phyloP scores from a whole-genome alignment of 805 yeast species.

The Lipomyces yamanashiensis region DNA sequence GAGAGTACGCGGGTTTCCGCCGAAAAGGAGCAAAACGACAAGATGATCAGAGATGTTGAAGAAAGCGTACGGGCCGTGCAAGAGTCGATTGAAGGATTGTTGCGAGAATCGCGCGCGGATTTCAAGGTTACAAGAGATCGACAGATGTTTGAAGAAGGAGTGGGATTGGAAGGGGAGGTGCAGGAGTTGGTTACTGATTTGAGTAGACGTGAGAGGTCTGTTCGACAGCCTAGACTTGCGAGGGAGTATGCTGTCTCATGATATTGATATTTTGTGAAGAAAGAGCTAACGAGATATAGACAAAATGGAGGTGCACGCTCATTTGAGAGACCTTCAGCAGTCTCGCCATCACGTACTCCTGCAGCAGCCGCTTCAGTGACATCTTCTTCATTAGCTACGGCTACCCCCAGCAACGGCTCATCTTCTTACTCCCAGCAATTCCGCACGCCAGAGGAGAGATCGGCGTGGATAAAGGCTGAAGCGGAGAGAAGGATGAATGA shows the following conservation, averaged over 20 bases:
- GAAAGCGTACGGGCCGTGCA: slow-evolving; percentile 68
- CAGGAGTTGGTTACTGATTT: slow-evolving; percentile 63
- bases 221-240: neutral
- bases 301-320: neutral
- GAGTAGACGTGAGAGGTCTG: slow-evolving; percentile 33
- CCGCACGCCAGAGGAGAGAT: slow-evolving; percentile 64
- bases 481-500: slow-evolving; percentile 84
- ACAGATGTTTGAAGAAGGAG: slow-evolving; percentile 79
- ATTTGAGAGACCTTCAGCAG: neutral
- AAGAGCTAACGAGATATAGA: neutral
- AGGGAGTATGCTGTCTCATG: neutral
- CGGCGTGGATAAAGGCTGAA: slow-evolving; percentile 82
- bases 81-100: slow-evolving; percentile 52
- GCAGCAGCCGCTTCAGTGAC: slow-evolving; percentile 7
- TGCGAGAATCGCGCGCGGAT: slow-evolving; percentile 47
- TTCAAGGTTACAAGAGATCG: slow-evolving; percentile 52
- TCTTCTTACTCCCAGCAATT: slow-evolving; percentile 39
- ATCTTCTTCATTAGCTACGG: slow-evolving; percentile 18
- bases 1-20: slow-evolving; percentile 57
- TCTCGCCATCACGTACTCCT: neutral
- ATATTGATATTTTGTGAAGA: neutral
- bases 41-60: slow-evolving; percentile 72
- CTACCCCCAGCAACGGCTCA: slow-evolving; percentile 33
- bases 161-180: slow-evolving; percentile 74
- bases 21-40: slow-evolving; percentile 61